phyloP scores from a whole-genome alignment of 768 basidiomycete species.

The Kwoniella pini region DNA sequence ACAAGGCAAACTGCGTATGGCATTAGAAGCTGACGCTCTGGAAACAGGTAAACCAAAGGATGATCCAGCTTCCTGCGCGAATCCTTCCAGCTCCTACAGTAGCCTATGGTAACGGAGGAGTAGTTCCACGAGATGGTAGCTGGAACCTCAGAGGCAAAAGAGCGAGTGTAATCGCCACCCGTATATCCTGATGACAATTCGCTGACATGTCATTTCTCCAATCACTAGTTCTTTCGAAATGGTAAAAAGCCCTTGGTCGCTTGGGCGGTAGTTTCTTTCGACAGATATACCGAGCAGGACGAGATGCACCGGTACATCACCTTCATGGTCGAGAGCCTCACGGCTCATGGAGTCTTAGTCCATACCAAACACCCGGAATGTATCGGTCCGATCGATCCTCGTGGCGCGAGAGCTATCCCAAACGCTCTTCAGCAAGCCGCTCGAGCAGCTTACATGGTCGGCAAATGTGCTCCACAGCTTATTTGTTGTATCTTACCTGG shows the following conservation, averaged over 20 bases:
- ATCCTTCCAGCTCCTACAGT: conserved; percentile 46
- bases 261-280: conserved; percentile 51
- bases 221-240: conserved; percentile 34
- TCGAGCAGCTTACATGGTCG: conserved; percentile 35
- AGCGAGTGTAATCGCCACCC: conserved; percentile 15
- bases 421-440: conserved; percentile 37
- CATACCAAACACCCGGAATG: conserved; percentile 32
- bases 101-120: conserved; percentile 31
- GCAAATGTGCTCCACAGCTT: conserved; percentile 44
- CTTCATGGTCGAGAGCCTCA: conserved; percentile 29
- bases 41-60: conserved; percentile 34
- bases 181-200: no score
- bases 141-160: conserved; percentile 51
- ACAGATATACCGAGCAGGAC: conserved; percentile 29
- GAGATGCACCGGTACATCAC: conserved; percentile 43
- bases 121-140: conserved; percentile 33
- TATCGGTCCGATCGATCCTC: conserved; percentile 40
- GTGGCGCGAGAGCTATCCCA: conserved; percentile 9
- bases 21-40: not conserved
- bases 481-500: conserved; percentile 49
- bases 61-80: conserved; percentile 46
- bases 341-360: conserved; percentile 35
- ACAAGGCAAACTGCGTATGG: not conserved
- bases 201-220: not conserved
- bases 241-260: conserved; percentile 40